Evolutionary conservation across 306 rosid genomes (phyloP).

Genomic region (Cucurbita moschata): DNA sequence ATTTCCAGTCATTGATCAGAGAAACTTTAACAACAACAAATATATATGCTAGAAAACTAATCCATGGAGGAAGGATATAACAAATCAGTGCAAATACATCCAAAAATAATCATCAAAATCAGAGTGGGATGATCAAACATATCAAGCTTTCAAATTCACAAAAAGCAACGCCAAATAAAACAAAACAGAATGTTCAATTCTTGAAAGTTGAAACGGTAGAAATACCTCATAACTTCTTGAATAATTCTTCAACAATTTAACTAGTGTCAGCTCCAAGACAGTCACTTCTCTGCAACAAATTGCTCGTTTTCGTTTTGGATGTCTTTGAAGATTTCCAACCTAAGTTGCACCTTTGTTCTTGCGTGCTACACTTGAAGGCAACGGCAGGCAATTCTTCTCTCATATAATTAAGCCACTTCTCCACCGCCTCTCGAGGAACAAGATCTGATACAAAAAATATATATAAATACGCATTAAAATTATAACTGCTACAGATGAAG

Average conservation of each 20-base stretch:
- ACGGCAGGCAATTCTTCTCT: conserved; percentile 95
- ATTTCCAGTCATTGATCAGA: neutral
- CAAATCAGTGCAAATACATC: neutral
- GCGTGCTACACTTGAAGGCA: conserved; percentile 94
- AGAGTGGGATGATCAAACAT: neutral
- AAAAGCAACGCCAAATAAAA: neutral
- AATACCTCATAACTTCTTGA: conserved; percentile 89
- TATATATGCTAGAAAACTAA: neutral
- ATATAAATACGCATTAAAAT: neutral
- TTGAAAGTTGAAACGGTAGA: neutral
- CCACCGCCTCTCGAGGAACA: conserved; percentile 81
- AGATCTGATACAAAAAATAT: conserved; percentile 40
- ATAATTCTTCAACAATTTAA: conserved; percentile 87
- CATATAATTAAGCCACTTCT: conserved; percentile 89
- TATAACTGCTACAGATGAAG: neutral
- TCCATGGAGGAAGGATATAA: neutral
- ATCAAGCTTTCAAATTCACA: neutral
- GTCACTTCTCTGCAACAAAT: conserved; percentile 62
- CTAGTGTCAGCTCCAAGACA: conserved; percentile 95
- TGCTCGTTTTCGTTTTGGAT: conserved; percentile 50
- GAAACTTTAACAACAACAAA: neutral
- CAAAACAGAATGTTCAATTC: neutral
- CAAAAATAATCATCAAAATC: neutral
- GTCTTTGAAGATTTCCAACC: conserved; percentile 76
- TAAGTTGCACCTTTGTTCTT: conserved; percentile 81